phyloP scores from a whole-genome alignment of 306 rosid species.

The Betula pendula region DNA sequence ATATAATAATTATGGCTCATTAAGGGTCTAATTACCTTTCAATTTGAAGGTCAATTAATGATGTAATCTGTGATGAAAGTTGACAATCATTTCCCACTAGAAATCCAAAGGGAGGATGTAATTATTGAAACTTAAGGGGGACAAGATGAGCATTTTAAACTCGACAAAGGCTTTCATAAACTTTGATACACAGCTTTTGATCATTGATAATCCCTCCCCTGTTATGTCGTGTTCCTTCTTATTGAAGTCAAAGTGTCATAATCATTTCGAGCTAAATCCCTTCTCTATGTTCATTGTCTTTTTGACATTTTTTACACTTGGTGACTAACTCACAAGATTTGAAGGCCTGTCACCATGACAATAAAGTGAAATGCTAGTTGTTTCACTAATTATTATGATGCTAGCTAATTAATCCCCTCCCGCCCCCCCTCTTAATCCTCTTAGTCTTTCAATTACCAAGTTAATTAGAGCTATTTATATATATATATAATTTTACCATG shows the following conservation, averaged over 20 bases:
- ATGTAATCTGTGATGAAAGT: constrained; percentile 35
- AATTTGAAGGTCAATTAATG: constrained; percentile 16
- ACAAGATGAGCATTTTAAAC: neutral
- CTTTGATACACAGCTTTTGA: constrained; percentile 1
- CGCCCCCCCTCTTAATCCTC: too few relatives aligned
- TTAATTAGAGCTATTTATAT: neutral
- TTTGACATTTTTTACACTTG: constrained; percentile 19
- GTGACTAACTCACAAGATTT: constrained; percentile 14
- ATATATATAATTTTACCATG: too few relatives aligned
- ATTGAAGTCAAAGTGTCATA: constrained; percentile 22
- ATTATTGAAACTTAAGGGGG: constrained; percentile 21
- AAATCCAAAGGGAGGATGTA: neutral
- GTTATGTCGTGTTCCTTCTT: constrained; percentile 25
- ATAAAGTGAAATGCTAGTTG: constrained; percentile 2
- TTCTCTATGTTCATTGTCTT: constrained; percentile 9
- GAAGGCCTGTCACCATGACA: constrained; percentile 13
- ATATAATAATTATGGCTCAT: neutral
- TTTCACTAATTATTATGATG: constrained; percentile 17
- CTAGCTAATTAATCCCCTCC: constrained; percentile 1
- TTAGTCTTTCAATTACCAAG: neutral
- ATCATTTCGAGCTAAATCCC: constrained; percentile 6
- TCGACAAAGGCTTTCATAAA: constrained; percentile 4
- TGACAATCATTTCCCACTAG: constrained; percentile 26
- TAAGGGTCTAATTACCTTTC: neutral
- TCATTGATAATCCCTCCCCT: constrained; percentile 7